Conservation (phyloP, 768 basidiomycete species). For the Ephemerocybe angulata region DNA sequence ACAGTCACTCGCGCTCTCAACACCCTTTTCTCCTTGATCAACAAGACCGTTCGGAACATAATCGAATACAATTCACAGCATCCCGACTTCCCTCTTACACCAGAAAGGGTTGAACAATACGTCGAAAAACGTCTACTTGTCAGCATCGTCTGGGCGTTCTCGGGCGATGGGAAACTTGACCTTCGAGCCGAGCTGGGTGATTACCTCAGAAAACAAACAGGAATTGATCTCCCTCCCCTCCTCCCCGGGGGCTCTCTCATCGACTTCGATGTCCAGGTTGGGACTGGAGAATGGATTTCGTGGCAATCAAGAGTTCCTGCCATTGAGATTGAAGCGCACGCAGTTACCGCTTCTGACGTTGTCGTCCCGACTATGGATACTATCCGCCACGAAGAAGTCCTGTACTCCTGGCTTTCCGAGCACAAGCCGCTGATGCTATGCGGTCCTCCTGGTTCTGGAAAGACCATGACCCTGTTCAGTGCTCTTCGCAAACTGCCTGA, state of each 20-base stretch:
- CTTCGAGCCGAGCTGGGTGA: conserved; percentile 87
- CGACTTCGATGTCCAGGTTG: conserved; percentile 91
- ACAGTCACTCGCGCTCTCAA: conserved; percentile 87
- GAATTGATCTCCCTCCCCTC: conserved; percentile 83
- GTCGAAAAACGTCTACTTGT: conserved; percentile 86
- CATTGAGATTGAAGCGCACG: conserved; percentile 95
- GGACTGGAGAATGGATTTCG: conserved; percentile 80
- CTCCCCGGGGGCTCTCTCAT: conserved; percentile 78
- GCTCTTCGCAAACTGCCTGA: conserved; percentile 96
- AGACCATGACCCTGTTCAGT: conserved; percentile 99
- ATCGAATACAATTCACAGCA: conserved; percentile 95
- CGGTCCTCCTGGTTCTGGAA: conserved; percentile 99
- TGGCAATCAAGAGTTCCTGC: conserved; percentile 93
- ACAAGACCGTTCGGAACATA: conserved; percentile 91
- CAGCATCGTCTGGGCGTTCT: conserved; percentile 96
- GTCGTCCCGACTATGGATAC: conserved; percentile 99
- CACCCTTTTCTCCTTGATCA: conserved; percentile 94
- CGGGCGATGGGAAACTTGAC: conserved; percentile 92
- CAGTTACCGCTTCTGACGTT: conserved; percentile 92
- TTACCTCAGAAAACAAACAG: conserved; percentile 78
- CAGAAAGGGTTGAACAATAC: conserved; percentile 87
- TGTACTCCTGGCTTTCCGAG: conserved; percentile 98
- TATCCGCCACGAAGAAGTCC: conserved; percentile 95
- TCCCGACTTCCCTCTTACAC: conserved; percentile 85
- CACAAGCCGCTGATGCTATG: conserved; percentile 98